Evolutionary conservation across 192 early-diverging fungal genomes (phyloP), one percentile per base, ranked within the genome.

Genomic region (Funneliformis mosseae): DNA sequence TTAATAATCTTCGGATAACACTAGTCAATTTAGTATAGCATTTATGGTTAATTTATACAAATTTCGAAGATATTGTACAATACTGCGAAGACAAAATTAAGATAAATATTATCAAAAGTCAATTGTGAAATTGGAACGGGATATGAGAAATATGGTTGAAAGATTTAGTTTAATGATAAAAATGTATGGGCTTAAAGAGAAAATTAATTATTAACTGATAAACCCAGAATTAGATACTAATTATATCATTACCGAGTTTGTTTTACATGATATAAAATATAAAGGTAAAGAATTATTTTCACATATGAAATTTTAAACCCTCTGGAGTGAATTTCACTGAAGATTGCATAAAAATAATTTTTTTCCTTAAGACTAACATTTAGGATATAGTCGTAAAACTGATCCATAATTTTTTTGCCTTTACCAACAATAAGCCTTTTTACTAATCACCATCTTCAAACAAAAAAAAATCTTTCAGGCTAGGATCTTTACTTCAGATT

Each of bases 31-130:
- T 67, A 33, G 64, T 1, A 33, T 0, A 67, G 12, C 28, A 67
- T 33, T 67, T 67, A 67, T 67, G 33, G 64, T 11, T 23, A 67
- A 67, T 33, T 28, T 67, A 67, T n/a, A 12, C 64, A 67, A 67
- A 67, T 67, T 33, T 67, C 14, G 64, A n/a, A 67, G 0, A 18
- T 8, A 67, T 67, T 33, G 64, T n/a, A n/a, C 64, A 67, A 67
- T 67, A 67, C 28, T 67, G 64, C 28, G 64, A 67, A 67, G 64
- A n/a, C 14, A 67, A 67, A 33, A 67, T 67, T 38, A 67, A 67
- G 64, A 67, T n/a, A 14, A 67, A 67, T 9, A n/a, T 38, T 67
- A 67, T 67, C 27, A 33, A 66, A 66, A 21, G 12, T 33, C 28
- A n/a, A 21, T 66, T 21, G 12, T 33, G 12, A 28, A 66, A 66